Base-by-base conservation (phyloP, 768 basidiomycete species). In the Serpula lacrymans region DNA sequence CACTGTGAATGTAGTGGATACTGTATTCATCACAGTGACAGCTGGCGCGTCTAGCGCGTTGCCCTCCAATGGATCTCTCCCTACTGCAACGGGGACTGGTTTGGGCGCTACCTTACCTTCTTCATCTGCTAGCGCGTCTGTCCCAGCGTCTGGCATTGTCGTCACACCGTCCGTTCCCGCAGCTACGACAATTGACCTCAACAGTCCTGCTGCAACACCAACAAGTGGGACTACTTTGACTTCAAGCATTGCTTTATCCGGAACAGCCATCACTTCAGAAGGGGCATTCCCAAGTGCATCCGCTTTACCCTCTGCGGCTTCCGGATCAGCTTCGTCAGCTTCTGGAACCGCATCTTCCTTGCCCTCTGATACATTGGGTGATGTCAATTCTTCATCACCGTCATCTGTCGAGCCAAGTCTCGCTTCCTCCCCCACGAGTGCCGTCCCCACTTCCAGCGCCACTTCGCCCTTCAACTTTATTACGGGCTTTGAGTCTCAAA, bases 1-100 rank as follows among this genome's bases (percentile, higher is more conserved):
- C 21, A 46, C 45, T 24, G 42, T 46, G 5, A 28, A 35, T 16
- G 35, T 46, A 22, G 29, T 46, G 23, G 28, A 41, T 31, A 46
- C 42, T 9, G 35, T 46, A 6, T 35, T 44, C 14, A 21, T 46
- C 12, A 46, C 45, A 2, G 41, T 35, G 17, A 37, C 45, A 8
- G 45, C 26, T 14, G 13, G 24, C 33, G 28, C 29, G 9, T n/a
- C n/a, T n/a, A n/a, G n/a, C n/a, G n/a, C n/a, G n/a, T n/a, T n/a
- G n/a, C n/a, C n/a, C n/a, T n/a, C n/a, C n/a, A n/a, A n/a, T n/a
- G 18, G 42, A 6, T n/a, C 28, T 17, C 28, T 24, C 22, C 33
- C 38, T 8, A 34, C 13, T 28, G 4, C 26, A 8, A 31, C 18
- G n/a, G 14, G 17, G 22, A 35, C 40, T 7, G n/a, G 21, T 20